phyloP scores from a whole-genome alignment of 2,329 filamentous ascomycete genomes.

The Sporothrix inflata region DNA sequence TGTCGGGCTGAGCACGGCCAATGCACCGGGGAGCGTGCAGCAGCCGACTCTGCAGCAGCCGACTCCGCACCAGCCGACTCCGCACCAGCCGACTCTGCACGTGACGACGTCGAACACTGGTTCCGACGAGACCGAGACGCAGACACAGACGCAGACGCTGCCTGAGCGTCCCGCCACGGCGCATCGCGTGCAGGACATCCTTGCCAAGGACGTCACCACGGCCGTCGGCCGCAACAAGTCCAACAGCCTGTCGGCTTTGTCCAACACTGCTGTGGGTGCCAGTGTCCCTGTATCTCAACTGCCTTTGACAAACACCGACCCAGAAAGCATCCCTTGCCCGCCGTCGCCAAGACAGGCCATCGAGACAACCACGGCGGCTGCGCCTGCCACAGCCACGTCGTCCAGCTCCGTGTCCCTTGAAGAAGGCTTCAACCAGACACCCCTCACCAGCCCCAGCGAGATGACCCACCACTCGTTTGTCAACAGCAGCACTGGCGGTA shows the following conservation, averaged over 20 bases:
- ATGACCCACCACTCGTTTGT: conserved; percentile 44
- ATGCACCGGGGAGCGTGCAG: conserved; percentile 64
- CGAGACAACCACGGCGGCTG: conserved; percentile 37
- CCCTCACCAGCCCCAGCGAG: conserved; percentile 60
- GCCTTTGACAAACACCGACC: conserved; percentile 25
- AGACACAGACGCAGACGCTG: conserved; percentile 29
- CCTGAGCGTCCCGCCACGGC: conserved; percentile 55
- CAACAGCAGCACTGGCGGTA: not conserved
- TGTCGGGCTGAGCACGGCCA: conserved; percentile 64
- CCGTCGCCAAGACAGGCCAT: conserved; percentile 42
- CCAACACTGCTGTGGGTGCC: not conserved
- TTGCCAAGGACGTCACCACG: conserved; percentile 34
- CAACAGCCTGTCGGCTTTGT: conserved; percentile 24
- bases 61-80: no score
- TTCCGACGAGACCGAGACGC: conserved; percentile 22
- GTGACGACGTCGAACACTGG: conserved; percentile 31
- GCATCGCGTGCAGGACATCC: conserved; percentile 47
- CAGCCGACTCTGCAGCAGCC: conserved; percentile 35
- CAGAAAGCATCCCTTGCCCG: conserved; percentile 45
- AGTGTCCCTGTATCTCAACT: conserved; percentile 38
- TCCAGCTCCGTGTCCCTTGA: conserved; percentile 58
- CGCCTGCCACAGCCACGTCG: conserved; percentile 53
- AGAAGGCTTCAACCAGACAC: conserved; percentile 47
- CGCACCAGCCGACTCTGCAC: conserved; percentile 43
- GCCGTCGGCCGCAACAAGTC: conserved; percentile 21